phyloP scores from a whole-genome alignment of 169 alveolate species.

The Plasmodium coatneyi region DNA sequence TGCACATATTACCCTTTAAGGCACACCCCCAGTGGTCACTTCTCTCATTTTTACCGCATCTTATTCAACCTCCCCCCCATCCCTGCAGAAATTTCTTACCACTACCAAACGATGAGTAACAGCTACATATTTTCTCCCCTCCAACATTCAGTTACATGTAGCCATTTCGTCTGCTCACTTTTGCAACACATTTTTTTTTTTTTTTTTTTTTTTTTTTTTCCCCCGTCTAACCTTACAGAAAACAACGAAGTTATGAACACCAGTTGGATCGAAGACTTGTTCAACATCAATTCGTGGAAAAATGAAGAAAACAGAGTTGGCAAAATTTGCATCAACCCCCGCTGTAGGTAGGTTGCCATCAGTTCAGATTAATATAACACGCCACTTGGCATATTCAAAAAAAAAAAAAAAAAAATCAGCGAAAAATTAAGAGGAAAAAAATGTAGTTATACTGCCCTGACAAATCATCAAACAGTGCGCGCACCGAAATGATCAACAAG shows the following conservation, averaged over 20 bases:
- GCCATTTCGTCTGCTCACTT: background rate
- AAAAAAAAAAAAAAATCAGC: background rate
- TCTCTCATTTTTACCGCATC: background rate
- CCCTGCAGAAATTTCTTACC: conserved; percentile 37
- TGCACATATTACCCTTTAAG: background rate
- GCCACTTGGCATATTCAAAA: background rate
- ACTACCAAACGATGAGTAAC: conserved; percentile 56
- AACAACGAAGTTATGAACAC: conserved; percentile 61
- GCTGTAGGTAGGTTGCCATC: conserved; percentile 19
- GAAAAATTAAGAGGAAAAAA: background rate
- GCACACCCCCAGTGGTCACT: background rate
- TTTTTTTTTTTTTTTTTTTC: background rate
- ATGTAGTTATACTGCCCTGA: background rate
- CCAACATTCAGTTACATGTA: background rate
- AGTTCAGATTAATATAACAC: background rate
- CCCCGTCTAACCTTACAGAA: conserved; percentile 8
- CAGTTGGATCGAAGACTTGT: conserved; percentile 62
- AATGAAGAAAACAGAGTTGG: conserved; percentile 70
- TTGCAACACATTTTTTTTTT: background rate
- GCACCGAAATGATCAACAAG: background rate
- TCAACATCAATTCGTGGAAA: conserved; percentile 55
- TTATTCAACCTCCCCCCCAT: background rate
- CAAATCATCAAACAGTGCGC: too few relatives aligned
- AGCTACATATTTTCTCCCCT: background rate
- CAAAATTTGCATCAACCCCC: conserved; percentile 45